Base-by-base conservation (phyloP, 2,329 filamentous ascomycete genomes). In the Botrytis tulipae region DNA sequence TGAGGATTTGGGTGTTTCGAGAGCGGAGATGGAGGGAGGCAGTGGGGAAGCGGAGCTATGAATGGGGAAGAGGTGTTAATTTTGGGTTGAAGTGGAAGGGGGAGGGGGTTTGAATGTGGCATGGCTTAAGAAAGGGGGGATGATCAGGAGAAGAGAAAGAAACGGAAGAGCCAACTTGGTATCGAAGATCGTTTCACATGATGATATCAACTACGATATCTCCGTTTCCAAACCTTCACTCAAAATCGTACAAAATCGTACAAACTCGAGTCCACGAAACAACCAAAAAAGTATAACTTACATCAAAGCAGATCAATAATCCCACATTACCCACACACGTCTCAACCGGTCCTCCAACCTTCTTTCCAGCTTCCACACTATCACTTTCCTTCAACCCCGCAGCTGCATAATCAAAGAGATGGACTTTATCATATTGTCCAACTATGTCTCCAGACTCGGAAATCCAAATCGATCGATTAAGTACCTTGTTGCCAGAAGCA, bases 261-360 rank as follows among this genome's bases (percentile, higher is more conserved):
- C 16, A 20, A 22, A 40, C 8, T 7, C 59, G n/a, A n/a, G 6
- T 40, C 12, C 25, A n/a, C 4, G 8, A 46, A 46, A 48, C 35
- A 42, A 20, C 10, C 9, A 54, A 54, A 29, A 57, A n/a, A 44
- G 81, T 83, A 80, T 79, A 18, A 57, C 51, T 57, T 16, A 88
- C 83, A 83, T 98, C 95, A 82, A 98, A 98, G 84, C 95, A 98
- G 75, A 98, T 97, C 71, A 92, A 86, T 75, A 92, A 86, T 32
- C 94, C 95, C 32, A 98, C 86, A 51, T 89, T 89, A 22, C 95
- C 95, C 18, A 97, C 81, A 0, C 89, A 83, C 0, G 91, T 93
- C n/a, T 88, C 84, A 79, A 96, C 94, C 0, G 94, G 94, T 4
- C 88, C 82, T 1, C 89, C 84, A 59, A 97, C 88, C 3, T 83